A percentile compares a stretch with the other conserved stretches of the same genome.
Evolutionary conservation across 1,284 basidiomycete genomes (phyloP).

Genomic region (Leccinum griseonigrum): DNA sequence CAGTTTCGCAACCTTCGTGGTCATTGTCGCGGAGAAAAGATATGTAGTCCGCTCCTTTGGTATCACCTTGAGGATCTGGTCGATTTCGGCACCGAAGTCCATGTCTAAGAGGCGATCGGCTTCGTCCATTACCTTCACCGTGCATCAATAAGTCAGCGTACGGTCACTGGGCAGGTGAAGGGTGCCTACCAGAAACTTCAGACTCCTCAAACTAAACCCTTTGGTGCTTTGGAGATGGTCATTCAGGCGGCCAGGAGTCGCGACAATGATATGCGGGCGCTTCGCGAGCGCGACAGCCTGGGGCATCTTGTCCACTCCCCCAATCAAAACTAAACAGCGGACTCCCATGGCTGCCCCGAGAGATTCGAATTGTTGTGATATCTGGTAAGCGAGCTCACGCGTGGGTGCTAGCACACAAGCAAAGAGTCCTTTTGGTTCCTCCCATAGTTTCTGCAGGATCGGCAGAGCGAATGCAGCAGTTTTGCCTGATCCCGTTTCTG

Average conservation of each 20-base stretch:
- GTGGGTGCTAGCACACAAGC: constrained; percentile 95
- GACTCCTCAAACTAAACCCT: constrained; percentile 85
- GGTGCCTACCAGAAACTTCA: constrained; percentile 81
- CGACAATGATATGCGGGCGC: constrained; percentile 94
- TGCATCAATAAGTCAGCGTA: constrained; percentile 9
- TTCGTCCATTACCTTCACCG: constrained; percentile 86
- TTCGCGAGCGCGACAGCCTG: constrained; percentile 95
- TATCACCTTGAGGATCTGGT: constrained; percentile 95
- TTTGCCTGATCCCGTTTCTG: constrained; percentile 97
- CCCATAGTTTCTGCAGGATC: constrained; percentile 96
- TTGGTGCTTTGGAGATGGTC: constrained; percentile 99
- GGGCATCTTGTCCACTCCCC: constrained; percentile 93
- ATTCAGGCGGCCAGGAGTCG: constrained; percentile 92
- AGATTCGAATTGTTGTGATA: constrained; percentile 93
- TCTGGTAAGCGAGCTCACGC: constrained; percentile 98
- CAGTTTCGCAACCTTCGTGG: constrained; percentile 96
- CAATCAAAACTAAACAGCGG: constrained; percentile 88
- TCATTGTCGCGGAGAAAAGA: constrained; percentile 99
- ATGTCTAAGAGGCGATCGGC: constrained; percentile 96
- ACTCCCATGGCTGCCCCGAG: constrained; percentile 95
- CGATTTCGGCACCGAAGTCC: constrained; percentile 97
- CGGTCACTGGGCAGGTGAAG: background rate
- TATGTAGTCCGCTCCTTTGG: constrained; percentile 95
- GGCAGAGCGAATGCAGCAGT: constrained; percentile 97
- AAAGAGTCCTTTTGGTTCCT: constrained; percentile 92